These are phyloP conservation scores for Boletus speciosus DNA, from an alignment of 768 basidiomycete genomes.

Conservation along the genomic window DNA sequence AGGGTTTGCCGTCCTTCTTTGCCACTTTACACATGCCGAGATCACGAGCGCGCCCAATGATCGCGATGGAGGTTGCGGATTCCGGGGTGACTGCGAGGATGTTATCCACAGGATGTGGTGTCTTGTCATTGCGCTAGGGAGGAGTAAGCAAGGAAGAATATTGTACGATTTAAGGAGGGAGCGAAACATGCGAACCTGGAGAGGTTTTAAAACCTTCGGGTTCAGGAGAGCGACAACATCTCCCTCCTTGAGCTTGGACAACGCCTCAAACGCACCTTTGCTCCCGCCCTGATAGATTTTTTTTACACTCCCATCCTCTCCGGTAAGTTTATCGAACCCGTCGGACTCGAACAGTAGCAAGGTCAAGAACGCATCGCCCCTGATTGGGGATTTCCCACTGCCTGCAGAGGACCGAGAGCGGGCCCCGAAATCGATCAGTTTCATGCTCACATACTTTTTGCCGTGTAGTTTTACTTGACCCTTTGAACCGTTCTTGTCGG, in stretches of 20 bases:
- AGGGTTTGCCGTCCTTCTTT: slow-evolving; percentile 76
- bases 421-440: slow-evolving; percentile 77
- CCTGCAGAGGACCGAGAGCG: slow-evolving; percentile 52
- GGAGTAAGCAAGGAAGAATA: not conserved
- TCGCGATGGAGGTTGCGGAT: slow-evolving; percentile 72
- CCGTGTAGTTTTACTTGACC: slow-evolving; percentile 44
- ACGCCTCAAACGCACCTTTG: slow-evolving; percentile 85
- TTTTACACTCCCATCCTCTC: slow-evolving; percentile 47
- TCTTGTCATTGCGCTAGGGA: slow-evolving; percentile 35
- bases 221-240: slow-evolving; percentile 89
- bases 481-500: slow-evolving; percentile 8
- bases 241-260: slow-evolving; percentile 83
- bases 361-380: slow-evolving; percentile 82
- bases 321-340: slow-evolving; percentile 51
- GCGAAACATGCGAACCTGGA: slow-evolving; percentile 52
- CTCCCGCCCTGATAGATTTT: slow-evolving; percentile 86
- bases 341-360: slow-evolving; percentile 90
- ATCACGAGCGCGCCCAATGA: slow-evolving; percentile 83
- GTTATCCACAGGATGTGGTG: slow-evolving; percentile 75
- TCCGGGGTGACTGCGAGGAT: slow-evolving; percentile 86
- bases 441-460: slow-evolving; percentile 84
- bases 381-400: slow-evolving; percentile 53
- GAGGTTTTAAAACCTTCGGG: slow-evolving; percentile 81
- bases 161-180: not conserved
- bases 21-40: slow-evolving; percentile 79